These are phyloP conservation scores for Penicillium sp. DNA, from an alignment of 2,329 filamentous ascomycete genomes.

Conservation along the genomic window DNA sequence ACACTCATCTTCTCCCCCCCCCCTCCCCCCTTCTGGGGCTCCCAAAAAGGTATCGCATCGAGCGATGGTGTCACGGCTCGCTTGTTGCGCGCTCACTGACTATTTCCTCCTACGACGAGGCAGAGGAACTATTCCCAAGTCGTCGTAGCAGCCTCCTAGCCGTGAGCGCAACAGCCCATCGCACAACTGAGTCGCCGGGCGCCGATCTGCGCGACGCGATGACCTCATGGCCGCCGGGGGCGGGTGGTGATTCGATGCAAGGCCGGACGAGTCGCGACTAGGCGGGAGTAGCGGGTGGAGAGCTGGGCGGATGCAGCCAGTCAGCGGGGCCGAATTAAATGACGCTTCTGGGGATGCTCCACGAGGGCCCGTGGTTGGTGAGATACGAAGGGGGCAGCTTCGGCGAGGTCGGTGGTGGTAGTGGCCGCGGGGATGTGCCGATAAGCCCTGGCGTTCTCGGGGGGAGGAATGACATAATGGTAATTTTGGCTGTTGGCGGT, in stretches of 20 bases:
- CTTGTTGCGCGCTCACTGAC: too few species aligned
- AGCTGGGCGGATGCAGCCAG: slow-evolving; percentile 12
- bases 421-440: slow-evolving; percentile 7
- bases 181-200: slow-evolving; percentile 12
- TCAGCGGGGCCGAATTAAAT: slow-evolving; percentile 24
- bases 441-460: slow-evolving; percentile 5
- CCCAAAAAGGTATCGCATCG: too few species aligned
- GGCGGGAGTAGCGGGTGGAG: slow-evolving; percentile 15
- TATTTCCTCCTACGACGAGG: too few species aligned
- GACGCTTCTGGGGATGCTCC: slow-evolving; percentile 20
- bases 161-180: too few species aligned
- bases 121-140: too few species aligned
- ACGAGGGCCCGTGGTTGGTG: slow-evolving; percentile 17
- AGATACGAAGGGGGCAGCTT: slow-evolving; percentile 23
- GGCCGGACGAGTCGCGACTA: slow-evolving; percentile 13
- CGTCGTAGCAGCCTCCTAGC: too few species aligned
- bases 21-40: too few species aligned
- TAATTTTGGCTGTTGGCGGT: not conserved
- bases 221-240: slow-evolving; percentile 21
- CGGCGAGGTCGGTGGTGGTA: slow-evolving; percentile 19
- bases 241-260: slow-evolving; percentile 22
- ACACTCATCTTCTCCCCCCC: too few species aligned
- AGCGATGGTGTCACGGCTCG: slow-evolving; percentile 4
- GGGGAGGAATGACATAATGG: slow-evolving; percentile 16
- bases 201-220: slow-evolving; percentile 12